Evolutionary conservation across 176 grass and related monocot species (phyloP).

Genomic region (Olyra latifolia): DNA sequence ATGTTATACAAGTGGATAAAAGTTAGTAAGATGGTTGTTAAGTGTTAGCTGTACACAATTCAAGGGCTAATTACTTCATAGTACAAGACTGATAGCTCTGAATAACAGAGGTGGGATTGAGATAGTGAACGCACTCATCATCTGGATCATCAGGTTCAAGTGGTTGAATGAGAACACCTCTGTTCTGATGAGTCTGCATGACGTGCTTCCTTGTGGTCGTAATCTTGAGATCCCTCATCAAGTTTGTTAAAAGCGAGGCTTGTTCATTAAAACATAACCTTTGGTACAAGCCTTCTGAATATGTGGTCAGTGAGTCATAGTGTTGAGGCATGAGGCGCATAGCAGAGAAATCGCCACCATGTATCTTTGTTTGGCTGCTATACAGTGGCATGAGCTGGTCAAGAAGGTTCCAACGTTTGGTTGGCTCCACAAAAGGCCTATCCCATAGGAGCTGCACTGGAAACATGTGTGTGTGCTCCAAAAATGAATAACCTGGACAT

Average conservation of each 20-base stretch:
- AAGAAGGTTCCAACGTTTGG: too few species aligned
- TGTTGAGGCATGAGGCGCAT: not conserved
- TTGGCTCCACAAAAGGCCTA: too few species aligned
- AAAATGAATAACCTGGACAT: too few species aligned
- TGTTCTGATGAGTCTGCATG: not conserved
- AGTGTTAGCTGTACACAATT: not conserved
- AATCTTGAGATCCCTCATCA: too few species aligned
- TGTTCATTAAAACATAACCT: too few species aligned
- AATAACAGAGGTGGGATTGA: not conserved
- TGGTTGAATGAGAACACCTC: not conserved
- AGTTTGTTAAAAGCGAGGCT: too few species aligned
- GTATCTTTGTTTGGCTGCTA: too few species aligned
- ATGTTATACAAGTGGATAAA: not conserved
- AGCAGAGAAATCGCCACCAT: too few species aligned
- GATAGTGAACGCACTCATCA: not conserved
- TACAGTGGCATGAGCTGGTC: too few species aligned
- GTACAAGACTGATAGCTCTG: not conserved
- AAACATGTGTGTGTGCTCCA: fast-evolving
- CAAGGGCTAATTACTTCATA: not conserved
- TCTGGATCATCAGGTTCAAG: not conserved
- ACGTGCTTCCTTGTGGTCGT: not conserved
- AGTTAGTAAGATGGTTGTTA: not conserved
- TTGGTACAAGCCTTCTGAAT: too few species aligned
- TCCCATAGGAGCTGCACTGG: too few species aligned
- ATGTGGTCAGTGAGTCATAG: not conserved